Percentiles rank a stretch among this genome's conserved stretches.
phyloP scores from a whole-genome alignment of 83 land plant species.

The Picea abies region DNA sequence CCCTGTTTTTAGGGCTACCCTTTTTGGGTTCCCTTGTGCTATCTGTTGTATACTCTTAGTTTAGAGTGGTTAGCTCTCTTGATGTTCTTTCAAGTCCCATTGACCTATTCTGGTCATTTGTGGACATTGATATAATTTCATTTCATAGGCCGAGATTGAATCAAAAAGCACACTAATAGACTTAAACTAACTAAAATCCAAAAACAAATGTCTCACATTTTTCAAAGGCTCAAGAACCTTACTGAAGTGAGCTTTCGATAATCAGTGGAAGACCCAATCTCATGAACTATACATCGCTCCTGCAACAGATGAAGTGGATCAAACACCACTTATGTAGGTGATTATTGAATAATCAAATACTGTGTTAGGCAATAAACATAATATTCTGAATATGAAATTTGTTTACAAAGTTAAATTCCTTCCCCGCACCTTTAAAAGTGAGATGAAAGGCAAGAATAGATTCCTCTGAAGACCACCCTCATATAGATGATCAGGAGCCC shows the following conservation, averaged over 20 bases:
- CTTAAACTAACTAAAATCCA: slow-evolving; percentile 4
- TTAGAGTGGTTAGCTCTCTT: neutral
- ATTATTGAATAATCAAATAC: neutral
- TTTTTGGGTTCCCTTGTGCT: too few species aligned
- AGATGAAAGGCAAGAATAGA: slow-evolving; percentile 93
- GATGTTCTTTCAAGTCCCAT: neutral
- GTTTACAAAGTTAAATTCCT: neutral
- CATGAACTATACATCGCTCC: slow-evolving; percentile 89
- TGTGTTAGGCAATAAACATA: neutral
- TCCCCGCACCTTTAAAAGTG: slow-evolving; percentile 66
- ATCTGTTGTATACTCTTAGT: neutral
- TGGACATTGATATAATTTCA: neutral
- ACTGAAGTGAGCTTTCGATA: slow-evolving; percentile 91
- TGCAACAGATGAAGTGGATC: slow-evolving; percentile 24
- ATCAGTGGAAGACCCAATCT: slow-evolving; percentile 84
- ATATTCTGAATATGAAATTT: neutral
- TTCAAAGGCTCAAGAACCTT: slow-evolving; percentile 21
- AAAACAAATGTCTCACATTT: slow-evolving; percentile 1
- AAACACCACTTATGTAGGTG: neutral
- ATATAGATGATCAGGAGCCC: slow-evolving; percentile 89
- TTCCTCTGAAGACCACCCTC: slow-evolving; percentile 96
- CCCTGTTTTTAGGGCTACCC: neutral
- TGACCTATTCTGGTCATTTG: neutral
- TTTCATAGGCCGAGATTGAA: too few species aligned
- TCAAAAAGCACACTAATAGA: neutral